Evolutionary conservation across 164 flowering plant genomes (phyloP), one percentile per base, ranked within the genome.

Genomic region (Aristolochia californica): DNA sequence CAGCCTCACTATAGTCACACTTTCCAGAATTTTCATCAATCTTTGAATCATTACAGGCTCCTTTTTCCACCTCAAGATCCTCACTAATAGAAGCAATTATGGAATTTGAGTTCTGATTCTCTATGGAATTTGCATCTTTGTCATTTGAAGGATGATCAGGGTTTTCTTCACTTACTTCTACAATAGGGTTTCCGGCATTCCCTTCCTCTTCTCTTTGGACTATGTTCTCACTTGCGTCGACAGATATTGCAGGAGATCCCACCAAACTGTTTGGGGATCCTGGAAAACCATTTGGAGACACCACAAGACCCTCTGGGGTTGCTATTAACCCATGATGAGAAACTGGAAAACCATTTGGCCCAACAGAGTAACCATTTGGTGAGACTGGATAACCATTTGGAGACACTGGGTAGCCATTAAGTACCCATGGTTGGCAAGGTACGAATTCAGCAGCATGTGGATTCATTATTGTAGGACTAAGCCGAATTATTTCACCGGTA

Each of bases 401-500:
- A 62, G 78, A 48, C 38, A 52, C 66, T 28, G 87, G 76, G 63
- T 62, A 80, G 48, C 87, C 80, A 71, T 77, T 84, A 13, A 63
- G 59, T 62, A 66, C 76, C 78, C 80, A 75, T 34, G 74, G 75
- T 61, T 66, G 78, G 52, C 74, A 69, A 0, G 97, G 96, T 27
- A 84, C 82, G 56, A 77, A 87, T 58, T 84, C 95, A 0, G 90
- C 84, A 17, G 95, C 97, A 68, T 82, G 75, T 16, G 95, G 97
- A 43, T 87, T 87, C 95, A 90, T 87, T 44, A 64, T 64, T 59
- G 64, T 79, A 45, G 77, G 48, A 12, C 62, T 73, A 48, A 45
- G 53, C 48, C 57, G 63, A 68, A 68, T 62, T 20, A 68, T 76
- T 18, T 58, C 59, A 48, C 65, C 59, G 21, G 76, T 77, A 40